These are phyloP conservation scores for Crithidia thermophila DNA, from an alignment of 208 protist genomes.

Conservation along the genomic window DNA sequence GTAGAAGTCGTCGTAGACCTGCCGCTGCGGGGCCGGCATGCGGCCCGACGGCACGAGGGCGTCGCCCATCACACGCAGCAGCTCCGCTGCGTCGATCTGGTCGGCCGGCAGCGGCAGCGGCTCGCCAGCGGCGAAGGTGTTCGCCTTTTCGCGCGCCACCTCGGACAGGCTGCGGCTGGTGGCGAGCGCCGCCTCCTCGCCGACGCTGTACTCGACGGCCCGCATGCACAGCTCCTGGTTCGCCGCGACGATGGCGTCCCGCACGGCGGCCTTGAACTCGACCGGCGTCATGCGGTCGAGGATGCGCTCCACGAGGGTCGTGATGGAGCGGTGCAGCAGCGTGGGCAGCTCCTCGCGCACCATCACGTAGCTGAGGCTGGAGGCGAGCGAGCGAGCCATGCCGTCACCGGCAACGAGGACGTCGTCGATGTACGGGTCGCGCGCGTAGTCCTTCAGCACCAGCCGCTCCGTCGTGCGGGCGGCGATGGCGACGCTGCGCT, in stretches of 20 bases:
- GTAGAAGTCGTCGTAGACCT: conserved; percentile 95
- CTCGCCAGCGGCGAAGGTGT: conserved; percentile 30
- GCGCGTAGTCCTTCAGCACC: conserved; percentile 97
- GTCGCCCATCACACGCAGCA: conserved; percentile 87
- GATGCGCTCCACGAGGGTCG: conserved; percentile 27
- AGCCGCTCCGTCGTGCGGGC: conserved; percentile 92
- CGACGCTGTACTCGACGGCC: conserved; percentile 85
- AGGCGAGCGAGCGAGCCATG: conserved; percentile 81
- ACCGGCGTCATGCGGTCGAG: conserved; percentile 17
- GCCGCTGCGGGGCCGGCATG: conserved; percentile 81
- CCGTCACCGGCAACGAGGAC: conserved; percentile 68
- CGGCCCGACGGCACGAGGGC: conserved; percentile 87
- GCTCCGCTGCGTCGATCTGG: conserved; percentile 48
- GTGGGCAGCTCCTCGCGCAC: conserved; percentile 95
- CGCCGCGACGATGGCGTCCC: conserved; percentile 38
- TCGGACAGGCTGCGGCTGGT: conserved; percentile 43
- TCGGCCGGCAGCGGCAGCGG: conserved; percentile 56
- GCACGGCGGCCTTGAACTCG: conserved; percentile 21
- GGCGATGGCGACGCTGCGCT: conserved; percentile 95
- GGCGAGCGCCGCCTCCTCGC: conserved; percentile 91
- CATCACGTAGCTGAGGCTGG: conserved; percentile 80
- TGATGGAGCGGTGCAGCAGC: conserved; percentile 35
- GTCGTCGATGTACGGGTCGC: conserved; percentile 86
- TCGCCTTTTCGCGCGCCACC: conserved; percentile 84
- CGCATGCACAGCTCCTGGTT: conserved; percentile 82